Percentiles rank a stretch among this genome's conserved stretches.
phyloP scores from a whole-genome alignment of 257 asterid species.

The Ajuga chamaepitys region DNA sequence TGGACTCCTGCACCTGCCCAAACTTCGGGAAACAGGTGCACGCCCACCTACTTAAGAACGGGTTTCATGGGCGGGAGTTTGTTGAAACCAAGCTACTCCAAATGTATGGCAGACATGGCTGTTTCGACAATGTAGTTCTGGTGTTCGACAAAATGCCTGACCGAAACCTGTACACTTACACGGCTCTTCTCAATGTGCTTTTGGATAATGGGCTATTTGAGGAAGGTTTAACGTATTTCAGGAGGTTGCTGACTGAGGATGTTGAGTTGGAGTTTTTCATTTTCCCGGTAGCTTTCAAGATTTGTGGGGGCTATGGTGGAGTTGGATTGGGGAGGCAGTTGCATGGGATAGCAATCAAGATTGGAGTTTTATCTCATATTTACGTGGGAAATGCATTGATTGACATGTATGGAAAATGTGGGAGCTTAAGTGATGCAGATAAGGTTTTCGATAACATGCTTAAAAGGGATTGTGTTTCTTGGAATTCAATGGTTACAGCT shows the following conservation, averaged over 20 bases:
- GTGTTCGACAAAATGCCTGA: conserved; percentile 66
- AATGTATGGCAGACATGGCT: conserved; percentile 43
- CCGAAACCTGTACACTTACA: conserved; percentile 51
- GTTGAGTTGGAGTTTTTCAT: conserved; percentile 61
- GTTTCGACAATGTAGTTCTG: conserved; percentile 20
- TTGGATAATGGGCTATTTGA: conserved; percentile 30
- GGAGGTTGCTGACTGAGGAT: conserved; percentile 38
- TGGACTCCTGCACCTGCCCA: conserved; percentile 46
- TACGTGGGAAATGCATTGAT: conserved; percentile 71
- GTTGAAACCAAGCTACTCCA: conserved; percentile 51
- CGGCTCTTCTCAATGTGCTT: conserved; percentile 36
- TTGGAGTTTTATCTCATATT: conserved; percentile 40
- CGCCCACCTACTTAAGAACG: conserved; percentile 55
- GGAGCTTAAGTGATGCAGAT: conserved; percentile 45
- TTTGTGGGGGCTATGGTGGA: conserved; percentile 64
- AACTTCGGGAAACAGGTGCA: conserved; percentile 51
- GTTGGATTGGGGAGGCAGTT: conserved; percentile 58
- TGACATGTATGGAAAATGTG: conserved; percentile 75
- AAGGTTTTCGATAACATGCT: conserved; percentile 34
- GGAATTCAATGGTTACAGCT: conserved; percentile 71
- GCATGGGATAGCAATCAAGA: conserved; percentile 47
- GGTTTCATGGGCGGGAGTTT: conserved; percentile 52
- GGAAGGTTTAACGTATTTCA: conserved; percentile 39
- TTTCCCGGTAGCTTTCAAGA: conserved; percentile 57
- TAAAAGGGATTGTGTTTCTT: conserved; percentile 54